Base-by-base conservation (phyloP, 305 asterid species). In the Solanum hybrid region DNA sequence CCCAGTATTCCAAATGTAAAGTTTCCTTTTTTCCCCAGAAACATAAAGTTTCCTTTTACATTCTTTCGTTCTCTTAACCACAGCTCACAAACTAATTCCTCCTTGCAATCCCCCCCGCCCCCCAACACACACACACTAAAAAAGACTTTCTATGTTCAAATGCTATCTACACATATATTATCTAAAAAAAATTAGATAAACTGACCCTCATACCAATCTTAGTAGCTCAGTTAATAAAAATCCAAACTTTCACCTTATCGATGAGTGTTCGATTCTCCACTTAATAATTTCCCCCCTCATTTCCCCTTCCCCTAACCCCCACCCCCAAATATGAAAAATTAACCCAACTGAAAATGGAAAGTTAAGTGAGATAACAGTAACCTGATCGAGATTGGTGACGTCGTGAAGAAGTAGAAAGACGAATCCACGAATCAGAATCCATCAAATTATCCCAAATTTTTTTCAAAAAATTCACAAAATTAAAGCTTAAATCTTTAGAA, bases 351-450 rank as follows among this genome's bases (percentile, higher is more conserved):
- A 80, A 80, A 80, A 42, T 12, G 71, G 71, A 57, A 51, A 84
- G 69, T 31, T 84, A 20, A 84, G 87, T 84, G 42, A 31, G 20
- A 18, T 18, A 84, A 31, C 29, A 84, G 42, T 84, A 4, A 84
- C 98, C 98, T 93, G 98, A 94, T 92, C 97, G 96, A 86, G 96
- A 93, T 90, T 93, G 95, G 86, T 89, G 89, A 35, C 98, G 97
- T 92, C 97, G 89, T 26, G 94, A 90, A 78, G 95, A 92, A 74
- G 92, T 90, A 87, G 93, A 29, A 34, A 91, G 81, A 74, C 99
- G 95, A 88, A 93, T 35, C 97, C 99, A 97, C 2, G 97, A 92
- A 93, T 95, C 97, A 28, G 97, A 93, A 86, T 97, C 97, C 99
- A 97, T 97, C 89, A 87, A 77, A 61, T 26, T 22, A 14, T 42